Evolutionary conservation across 1,284 basidiomycete genomes (phyloP).

Genomic region (Vanrija sp.): DNA sequence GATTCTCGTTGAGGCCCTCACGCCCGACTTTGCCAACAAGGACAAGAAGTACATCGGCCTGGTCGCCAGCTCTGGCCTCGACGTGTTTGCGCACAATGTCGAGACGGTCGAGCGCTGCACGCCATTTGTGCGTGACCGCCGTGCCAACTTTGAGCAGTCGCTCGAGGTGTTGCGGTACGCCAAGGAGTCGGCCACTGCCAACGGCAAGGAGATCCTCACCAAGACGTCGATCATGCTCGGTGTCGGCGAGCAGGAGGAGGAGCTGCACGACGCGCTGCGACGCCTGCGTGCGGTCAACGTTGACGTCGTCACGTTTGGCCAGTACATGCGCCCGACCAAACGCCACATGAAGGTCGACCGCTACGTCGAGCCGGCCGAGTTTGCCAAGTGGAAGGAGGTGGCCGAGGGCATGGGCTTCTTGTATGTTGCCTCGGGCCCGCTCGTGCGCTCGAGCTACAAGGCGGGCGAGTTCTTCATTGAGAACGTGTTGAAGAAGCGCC

Average conservation of each 20-base stretch:
- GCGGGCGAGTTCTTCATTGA: constrained; percentile 90
- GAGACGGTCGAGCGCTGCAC: constrained; percentile 93
- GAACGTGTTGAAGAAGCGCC: constrained; percentile 63
- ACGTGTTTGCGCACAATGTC: constrained; percentile 97
- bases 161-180: constrained; percentile 78
- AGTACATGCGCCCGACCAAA: constrained; percentile 99
- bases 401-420: constrained; percentile 94
- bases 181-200: constrained; percentile 74
- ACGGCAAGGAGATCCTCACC: constrained; percentile 75
- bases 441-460: constrained; percentile 97
- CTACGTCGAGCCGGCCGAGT: constrained; percentile 91
- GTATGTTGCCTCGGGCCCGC: constrained; percentile 93
- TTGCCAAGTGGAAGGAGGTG: constrained; percentile 81
- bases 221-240: constrained; percentile 99
- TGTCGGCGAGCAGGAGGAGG: constrained; percentile 83
- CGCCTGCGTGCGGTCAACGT: constrained; percentile 84
- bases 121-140: constrained; percentile 88
- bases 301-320: constrained; percentile 98
- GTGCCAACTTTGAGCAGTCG: constrained; percentile 88
- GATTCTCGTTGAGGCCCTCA: constrained; percentile 94
- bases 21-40: constrained; percentile 87
- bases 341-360: constrained; percentile 98
- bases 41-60: constrained; percentile 64
- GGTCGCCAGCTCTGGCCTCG: constrained; percentile 86
- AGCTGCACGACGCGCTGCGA: constrained; percentile 76